Conservation (phyloP, 2,329 filamentous ascomycete species). For the Diplocarpon mali region DNA sequence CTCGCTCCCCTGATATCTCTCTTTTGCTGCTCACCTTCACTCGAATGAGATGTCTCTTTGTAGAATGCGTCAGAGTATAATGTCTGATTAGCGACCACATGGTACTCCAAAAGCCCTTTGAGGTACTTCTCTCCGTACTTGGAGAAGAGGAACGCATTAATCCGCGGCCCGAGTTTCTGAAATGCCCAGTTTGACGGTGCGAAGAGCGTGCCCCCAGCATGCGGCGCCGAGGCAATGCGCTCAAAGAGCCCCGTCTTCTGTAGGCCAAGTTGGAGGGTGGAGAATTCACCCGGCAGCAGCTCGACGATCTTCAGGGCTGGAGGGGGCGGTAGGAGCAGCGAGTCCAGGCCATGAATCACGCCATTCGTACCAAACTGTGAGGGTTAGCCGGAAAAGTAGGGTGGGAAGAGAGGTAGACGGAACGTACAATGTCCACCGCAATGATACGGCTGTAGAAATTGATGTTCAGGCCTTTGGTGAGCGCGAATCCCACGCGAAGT, state of each 20-base stretch:
- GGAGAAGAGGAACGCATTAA: slow-evolving; percentile 79
- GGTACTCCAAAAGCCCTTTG: slow-evolving; percentile 67
- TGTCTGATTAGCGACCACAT: slow-evolving; percentile 61
- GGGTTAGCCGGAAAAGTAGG: not conserved
- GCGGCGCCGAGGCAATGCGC: slow-evolving; percentile 41
- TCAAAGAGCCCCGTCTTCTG: slow-evolving; percentile 61
- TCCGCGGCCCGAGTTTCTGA: slow-evolving; percentile 54
- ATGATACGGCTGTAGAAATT: slow-evolving; percentile 70
- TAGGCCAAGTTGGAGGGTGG: slow-evolving; percentile 65
- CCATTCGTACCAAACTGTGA: slow-evolving; percentile 62
- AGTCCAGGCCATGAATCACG: slow-evolving; percentile 66
- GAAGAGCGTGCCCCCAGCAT: slow-evolving; percentile 64
- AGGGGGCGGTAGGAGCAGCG: slow-evolving; percentile 67
- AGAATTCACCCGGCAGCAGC: slow-evolving; percentile 59
- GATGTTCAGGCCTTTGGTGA: slow-evolving; percentile 50
- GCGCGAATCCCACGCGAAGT: slow-evolving; percentile 53
- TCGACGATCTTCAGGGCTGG: slow-evolving; percentile 50
- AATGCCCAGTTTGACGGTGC: slow-evolving; percentile 78
- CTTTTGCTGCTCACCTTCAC: slow-evolving; percentile 16
- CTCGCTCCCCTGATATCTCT: slow-evolving; percentile 20
- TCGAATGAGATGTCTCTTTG: slow-evolving; percentile 29
- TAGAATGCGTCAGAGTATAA: slow-evolving; percentile 80
- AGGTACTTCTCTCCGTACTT: slow-evolving; percentile 67
- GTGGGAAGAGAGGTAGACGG: not conserved
- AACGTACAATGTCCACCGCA: slow-evolving; percentile 55